Conservation (phyloP, 2,329 filamentous ascomycete species). For the Fusarium pininemorale region DNA sequence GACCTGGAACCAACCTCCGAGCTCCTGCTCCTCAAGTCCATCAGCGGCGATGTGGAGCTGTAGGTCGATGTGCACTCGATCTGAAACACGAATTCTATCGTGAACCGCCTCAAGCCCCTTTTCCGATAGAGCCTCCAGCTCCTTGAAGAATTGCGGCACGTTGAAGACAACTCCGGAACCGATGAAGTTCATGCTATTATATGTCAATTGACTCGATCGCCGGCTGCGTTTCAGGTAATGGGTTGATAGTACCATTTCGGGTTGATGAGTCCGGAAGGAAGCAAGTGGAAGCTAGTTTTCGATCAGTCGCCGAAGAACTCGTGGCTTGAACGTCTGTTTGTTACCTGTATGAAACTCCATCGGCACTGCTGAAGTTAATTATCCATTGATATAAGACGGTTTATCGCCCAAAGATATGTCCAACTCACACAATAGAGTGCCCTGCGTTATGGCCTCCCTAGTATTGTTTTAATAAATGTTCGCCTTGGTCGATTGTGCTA, state of each 20-base stretch:
- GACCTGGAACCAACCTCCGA: neutral
- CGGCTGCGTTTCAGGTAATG: neutral
- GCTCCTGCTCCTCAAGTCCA: slow-evolving; percentile 12
- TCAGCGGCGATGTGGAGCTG: slow-evolving; percentile 8
- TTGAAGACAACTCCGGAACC: slow-evolving; percentile 76
- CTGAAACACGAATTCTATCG: slow-evolving; percentile 1
- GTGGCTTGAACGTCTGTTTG: neutral
- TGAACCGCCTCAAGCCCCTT: slow-evolving; percentile 44
- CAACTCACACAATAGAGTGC: neutral
- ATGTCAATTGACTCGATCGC: neutral
- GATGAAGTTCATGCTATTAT: slow-evolving; percentile 69
- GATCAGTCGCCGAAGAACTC: neutral
- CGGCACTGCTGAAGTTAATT: slow-evolving; percentile 31
- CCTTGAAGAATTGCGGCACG: slow-evolving; percentile 58
- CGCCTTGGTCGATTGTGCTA: neutral
- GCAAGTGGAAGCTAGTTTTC: slow-evolving; percentile 63
- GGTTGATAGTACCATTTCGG: slow-evolving; percentile 56
- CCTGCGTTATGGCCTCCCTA: neutral
- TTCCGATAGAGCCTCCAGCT: slow-evolving; percentile 52
- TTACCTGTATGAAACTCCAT: slow-evolving; percentile 48
- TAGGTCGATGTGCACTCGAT: neutral
- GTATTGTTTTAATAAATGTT: neutral
- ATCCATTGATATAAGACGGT: neutral
- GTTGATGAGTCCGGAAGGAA: slow-evolving; percentile 77
- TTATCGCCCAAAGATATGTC: neutral